Evolutionary conservation across 345 rosid species (phyloP), one percentile per base, ranked within the genome.

Genomic region (Aquilaria malaccensis): DNA sequence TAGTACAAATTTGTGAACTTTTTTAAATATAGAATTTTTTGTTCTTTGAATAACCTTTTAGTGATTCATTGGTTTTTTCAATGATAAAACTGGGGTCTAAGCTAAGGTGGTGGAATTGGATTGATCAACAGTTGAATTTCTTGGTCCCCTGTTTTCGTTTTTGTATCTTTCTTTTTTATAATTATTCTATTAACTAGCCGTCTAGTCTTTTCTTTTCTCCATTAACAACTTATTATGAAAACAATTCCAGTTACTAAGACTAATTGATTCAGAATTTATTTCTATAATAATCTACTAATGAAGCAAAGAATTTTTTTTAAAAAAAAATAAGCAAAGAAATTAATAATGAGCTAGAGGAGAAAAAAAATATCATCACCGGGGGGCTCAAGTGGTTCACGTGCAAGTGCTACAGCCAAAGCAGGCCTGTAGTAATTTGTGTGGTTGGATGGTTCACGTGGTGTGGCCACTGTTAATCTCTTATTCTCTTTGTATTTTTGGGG

Each of bases 351-450:
- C 22, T 22, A 22, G 22, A 22, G 22, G 22, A 22, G 22, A 22
- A 22, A 22, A 22, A 22, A 22, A 22, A 22, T 22, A 22, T 22
- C 22, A 22, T 22, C 11, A 1, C 33, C 29, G 29, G 33, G 11
- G 10, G 29, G 64, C 33, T 60, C 47, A 55, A 46, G 56, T 69
- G 45, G 64, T 63, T 76, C 80, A 72, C 80, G 80, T 75, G 67
- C 66, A 65, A 63, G 66, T 65, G 70, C 66, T 65, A 60, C 69
- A 11, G 13, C 14, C 33, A 9, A 56, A 1, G 59, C 0, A 31
- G 7, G 30, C 9, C 58, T 33, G 11, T 32, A 4, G 0, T 31
- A 30, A 13, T 7, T 13, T 61, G 46, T 51, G 32, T 30, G 46
- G 45, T 55, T 63, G 59, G 3, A 49, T 41, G 45, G 1, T 54